Percentiles rank a stretch among this genome's conserved stretches.
phyloP scores from a whole-genome alignment of 169 alveolate genomes.

The Plasmodium billcollinsi region DNA sequence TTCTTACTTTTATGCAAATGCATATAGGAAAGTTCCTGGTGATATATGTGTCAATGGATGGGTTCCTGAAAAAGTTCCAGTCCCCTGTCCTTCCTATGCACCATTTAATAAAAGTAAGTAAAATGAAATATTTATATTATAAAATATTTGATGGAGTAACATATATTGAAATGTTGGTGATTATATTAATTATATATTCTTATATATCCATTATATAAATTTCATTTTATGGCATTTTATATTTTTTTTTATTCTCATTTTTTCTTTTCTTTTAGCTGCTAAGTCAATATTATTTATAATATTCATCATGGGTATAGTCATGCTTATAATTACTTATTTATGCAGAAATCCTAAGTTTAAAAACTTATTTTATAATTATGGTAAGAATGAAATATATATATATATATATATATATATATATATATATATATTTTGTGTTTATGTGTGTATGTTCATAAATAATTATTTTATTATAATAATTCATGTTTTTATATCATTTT shows the following conservation, averaged over 20 bases:
- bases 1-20: conserved; percentile 86
- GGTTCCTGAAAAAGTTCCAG: conserved; percentile 92
- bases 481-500: background rate
- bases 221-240: background rate
- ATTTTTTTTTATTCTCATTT: conserved; percentile 7
- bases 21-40: conserved; percentile 97
- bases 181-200: too few relatives aligned
- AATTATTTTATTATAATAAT: background rate
- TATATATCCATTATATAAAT: too few relatives aligned
- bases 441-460: background rate
- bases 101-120: conserved; percentile 85
- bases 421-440: background rate
- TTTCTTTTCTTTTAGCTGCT: conserved; percentile 25
- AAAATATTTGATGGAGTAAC: too few relatives aligned
- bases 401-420: background rate
- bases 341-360: conserved; percentile 72
- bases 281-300: conserved; percentile 70
- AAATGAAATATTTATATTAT: background rate
- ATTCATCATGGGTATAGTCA: conserved; percentile 53
- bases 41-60: conserved; percentile 97
- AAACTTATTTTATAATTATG: conserved; percentile 64
- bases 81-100: conserved; percentile 93
- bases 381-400: conserved; percentile 12
- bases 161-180: too few relatives aligned
- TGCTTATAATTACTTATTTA: conserved; percentile 73